Base-by-base conservation (phyloP, 305 asterid genomes). In the Fraxinus latifolia region DNA sequence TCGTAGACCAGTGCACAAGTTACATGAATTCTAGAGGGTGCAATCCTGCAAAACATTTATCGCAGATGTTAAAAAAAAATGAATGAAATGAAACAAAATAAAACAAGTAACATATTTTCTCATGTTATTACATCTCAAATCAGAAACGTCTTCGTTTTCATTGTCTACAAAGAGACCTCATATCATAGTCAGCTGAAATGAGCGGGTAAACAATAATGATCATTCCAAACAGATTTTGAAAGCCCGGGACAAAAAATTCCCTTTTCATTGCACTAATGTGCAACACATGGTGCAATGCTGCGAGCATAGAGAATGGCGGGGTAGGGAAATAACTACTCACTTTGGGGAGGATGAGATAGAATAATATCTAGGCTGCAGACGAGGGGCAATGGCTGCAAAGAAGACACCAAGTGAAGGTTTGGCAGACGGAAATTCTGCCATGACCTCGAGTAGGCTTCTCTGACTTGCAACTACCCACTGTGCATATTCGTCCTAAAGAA, bases 281-380 rank as follows among this genome's bases (percentile, higher is more conserved):
- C 67, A 55, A 55, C 67, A 55, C 25, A 5, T 15, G 60, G 60
- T 15, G 60, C 19, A 50, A 50, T 50, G 60, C 60, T 50, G 15
- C 14, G 5, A 62, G 31, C 71, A 31, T 15, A 76, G 25, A 39
- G 4, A 14, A 33, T 9, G 76, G 14, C 12, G 6, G 71, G 8
- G 68, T 1, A 27, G 67, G 79, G 19, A 75, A 71, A 82, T 29
- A 55, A 65, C 74, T 25, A 83, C 90, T 89, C 84, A 96, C 99
- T 91, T 92, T 74, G 97, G 97, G 76, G 99, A 96, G 76, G 99
- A 96, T 42, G 99, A 96, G 82, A 96, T 95, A 19, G 99, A 96
- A 84, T 96, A 96, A 85, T 91, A 96, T 90, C 99, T 90, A 31
- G 99, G 96, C 82, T 92, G 99, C 77, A 96, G 81, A 29, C 98